A percentile compares a stretch with the other conserved stretches of the same genome.
phyloP scores from a whole-genome alignment of 495 filamentous ascomycete species.

The Recurvomyces mirabilis region DNA sequence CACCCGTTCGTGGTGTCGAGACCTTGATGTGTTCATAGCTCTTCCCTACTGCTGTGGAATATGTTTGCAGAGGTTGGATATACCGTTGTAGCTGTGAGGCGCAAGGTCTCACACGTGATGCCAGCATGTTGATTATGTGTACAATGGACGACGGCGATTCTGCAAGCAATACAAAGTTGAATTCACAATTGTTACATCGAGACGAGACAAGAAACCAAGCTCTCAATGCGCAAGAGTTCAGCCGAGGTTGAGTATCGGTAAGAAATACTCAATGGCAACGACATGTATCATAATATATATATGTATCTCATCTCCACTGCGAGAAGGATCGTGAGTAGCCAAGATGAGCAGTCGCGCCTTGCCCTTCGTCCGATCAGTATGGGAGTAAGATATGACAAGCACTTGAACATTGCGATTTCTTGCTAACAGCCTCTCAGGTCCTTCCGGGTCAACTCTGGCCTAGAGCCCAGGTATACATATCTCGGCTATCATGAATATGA shows the following conservation, averaged over 20 bases:
- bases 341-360: conserved; percentile 9
- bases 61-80: conserved; percentile 39
- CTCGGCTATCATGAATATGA: not conserved
- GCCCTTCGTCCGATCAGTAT: conserved; percentile 20
- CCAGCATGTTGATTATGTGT: conserved; percentile 13
- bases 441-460: conserved; percentile 71
- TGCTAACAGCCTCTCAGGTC: conserved; percentile 30
- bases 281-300: too few species aligned
- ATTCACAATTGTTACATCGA: too few species aligned
- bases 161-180: too few species aligned
- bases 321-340: too few species aligned
- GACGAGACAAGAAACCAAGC: too few species aligned
- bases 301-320: too few species aligned
- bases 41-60: conserved; percentile 44
- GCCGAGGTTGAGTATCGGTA: too few species aligned
- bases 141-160: too few species aligned
- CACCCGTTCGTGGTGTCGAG: conserved; percentile 72
- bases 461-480: conserved; percentile 65
- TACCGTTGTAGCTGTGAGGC: conserved; percentile 40
- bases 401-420: not conserved
- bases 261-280: too few species aligned
- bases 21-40: conserved; percentile 72
- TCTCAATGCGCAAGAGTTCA: too few species aligned
- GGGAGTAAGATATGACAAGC: conserved; percentile 5
- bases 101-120: conserved; percentile 39